phyloP scores from a whole-genome alignment of 106 monocot genomes.

The Dendrobium officinale region DNA sequence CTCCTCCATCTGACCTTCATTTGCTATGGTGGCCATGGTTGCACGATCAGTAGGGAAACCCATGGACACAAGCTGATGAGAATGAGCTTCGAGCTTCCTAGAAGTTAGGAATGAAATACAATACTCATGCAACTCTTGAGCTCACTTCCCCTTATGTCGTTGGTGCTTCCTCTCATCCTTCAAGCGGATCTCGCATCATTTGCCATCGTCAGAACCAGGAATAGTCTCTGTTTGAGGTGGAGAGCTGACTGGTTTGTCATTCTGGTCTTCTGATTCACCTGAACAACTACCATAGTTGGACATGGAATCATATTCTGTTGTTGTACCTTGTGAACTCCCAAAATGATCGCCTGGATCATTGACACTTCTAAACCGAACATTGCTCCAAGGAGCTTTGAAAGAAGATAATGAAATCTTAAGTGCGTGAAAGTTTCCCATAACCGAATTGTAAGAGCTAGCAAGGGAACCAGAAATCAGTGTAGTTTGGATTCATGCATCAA shows the following conservation, averaged over 20 bases:
- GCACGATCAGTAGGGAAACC: constrained; percentile 71
- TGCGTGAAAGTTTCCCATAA: constrained; percentile 41
- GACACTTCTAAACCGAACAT: constrained; percentile 19
- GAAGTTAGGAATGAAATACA: constrained; percentile 70
- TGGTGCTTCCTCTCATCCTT: constrained; percentile 96
- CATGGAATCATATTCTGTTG: constrained; percentile 57
- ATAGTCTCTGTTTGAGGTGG: constrained; percentile 28
- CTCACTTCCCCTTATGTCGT: constrained; percentile 67
- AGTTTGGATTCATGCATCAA: too few relatives aligned
- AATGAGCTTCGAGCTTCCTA: constrained; percentile 60
- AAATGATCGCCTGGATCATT: constrained; percentile 45
- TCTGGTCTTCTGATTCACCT: constrained; percentile 75
- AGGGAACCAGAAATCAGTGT: background rate
- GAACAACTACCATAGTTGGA: constrained; percentile 80
- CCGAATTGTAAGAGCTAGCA: constrained; percentile 31
- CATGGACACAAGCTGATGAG: constrained; percentile 83
- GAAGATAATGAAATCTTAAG: constrained; percentile 19
- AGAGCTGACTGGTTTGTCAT: constrained; percentile 34
- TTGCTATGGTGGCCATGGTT: constrained; percentile 70
- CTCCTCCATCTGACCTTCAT: constrained; percentile 71
- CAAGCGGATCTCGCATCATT: constrained; percentile 79
- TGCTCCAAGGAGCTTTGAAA: background rate
- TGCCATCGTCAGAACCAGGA: constrained; percentile 58
- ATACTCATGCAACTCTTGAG: constrained; percentile 69
- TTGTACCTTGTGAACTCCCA: constrained; percentile 23